Conservation (phyloP, 352 stramenopile species). For the Phytophthora foliorum region DNA sequence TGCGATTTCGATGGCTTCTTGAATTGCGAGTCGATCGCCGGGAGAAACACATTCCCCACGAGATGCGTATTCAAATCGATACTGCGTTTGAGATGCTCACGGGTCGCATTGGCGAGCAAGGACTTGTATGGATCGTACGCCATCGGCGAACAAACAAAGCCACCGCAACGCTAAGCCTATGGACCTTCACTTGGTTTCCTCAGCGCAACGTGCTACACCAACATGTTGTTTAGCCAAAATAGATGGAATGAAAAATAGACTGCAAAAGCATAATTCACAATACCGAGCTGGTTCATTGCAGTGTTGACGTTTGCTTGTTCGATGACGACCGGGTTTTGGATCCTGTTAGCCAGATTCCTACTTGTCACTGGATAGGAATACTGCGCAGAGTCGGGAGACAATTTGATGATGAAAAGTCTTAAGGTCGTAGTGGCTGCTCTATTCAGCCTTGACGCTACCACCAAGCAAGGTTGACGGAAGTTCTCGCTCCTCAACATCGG, state of each 20-base stretch:
- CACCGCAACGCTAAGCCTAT: neutral
- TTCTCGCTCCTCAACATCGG: conserved; percentile 65
- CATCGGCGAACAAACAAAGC: conserved; percentile 7
- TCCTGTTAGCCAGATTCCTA: neutral
- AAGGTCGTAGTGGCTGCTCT: neutral
- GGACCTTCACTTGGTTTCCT: conserved; percentile 5
- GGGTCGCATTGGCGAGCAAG: conserved; percentile 55
- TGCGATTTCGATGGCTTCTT: conserved; percentile 21
- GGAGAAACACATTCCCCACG: conserved; percentile 74
- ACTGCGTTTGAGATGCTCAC: conserved; percentile 54
- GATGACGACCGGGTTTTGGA: conserved; percentile 3
- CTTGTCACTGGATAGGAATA: neutral
- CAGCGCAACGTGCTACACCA: neutral
- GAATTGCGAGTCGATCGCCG: conserved; percentile 48
- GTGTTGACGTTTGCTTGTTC: neutral
- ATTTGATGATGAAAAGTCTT: neutral
- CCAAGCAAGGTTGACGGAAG: conserved; percentile 65
- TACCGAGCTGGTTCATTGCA: conserved; percentile 1
- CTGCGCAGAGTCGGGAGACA: neutral
- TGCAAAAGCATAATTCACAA: conserved; percentile 13
- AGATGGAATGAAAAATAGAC: conserved; percentile 35
- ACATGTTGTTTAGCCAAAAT: conserved; percentile 23
- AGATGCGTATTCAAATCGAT: conserved; percentile 53
- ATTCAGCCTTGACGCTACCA: conserved; percentile 22
- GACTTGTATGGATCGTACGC: conserved; percentile 61